phyloP scores from a whole-genome alignment of 805 yeast genomes.

The Millerozyma miso region DNA sequence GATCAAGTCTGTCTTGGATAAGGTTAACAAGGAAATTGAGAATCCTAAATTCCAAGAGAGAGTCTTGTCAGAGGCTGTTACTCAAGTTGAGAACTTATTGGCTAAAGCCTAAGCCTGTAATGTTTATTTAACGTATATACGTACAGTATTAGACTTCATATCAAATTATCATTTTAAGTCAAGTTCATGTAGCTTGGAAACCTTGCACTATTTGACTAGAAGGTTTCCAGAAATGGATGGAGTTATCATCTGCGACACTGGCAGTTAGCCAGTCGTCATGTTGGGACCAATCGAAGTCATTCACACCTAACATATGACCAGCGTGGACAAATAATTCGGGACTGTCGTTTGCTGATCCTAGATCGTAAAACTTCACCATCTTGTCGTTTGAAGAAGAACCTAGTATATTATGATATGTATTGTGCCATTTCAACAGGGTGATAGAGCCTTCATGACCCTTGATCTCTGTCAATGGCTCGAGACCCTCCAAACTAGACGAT shows the following conservation, averaged over 20 bases:
- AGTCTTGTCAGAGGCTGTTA: constrained; percentile 84
- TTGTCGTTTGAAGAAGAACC: constrained; percentile 67
- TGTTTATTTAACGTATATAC: constrained; percentile 2
- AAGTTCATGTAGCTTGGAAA: constrained; percentile 6
- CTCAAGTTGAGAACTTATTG: constrained; percentile 87
- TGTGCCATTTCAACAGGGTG: constrained; percentile 73
- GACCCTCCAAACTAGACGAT: constrained; percentile 6
- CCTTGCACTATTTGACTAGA: constrained; percentile 17
- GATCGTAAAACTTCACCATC: constrained; percentile 60
- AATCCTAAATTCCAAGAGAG: constrained; percentile 92
- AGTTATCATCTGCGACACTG: constrained; percentile 79
- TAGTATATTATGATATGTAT: constrained; percentile 45
- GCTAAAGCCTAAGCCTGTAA: constrained; percentile 33
- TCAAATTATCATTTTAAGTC: not conserved
- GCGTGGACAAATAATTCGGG: constrained; percentile 60
- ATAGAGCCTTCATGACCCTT: constrained; percentile 49
- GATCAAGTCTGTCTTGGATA: constrained; percentile 78
- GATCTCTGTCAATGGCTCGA: constrained; percentile 11
- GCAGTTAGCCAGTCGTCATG: constrained; percentile 67
- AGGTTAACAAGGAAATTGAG: constrained; percentile 78
- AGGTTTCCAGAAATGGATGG: constrained; percentile 86
- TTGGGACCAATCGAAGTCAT: constrained; percentile 79
- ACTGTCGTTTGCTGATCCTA: constrained; percentile 21
- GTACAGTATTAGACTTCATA: constrained; percentile 2
- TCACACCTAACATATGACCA: constrained; percentile 86